Evolutionary conservation across 2,329 filamentous ascomycete genomes (phyloP), one percentile per base, ranked within the genome.

Genomic region (Curvularia verruculosa): DNA sequence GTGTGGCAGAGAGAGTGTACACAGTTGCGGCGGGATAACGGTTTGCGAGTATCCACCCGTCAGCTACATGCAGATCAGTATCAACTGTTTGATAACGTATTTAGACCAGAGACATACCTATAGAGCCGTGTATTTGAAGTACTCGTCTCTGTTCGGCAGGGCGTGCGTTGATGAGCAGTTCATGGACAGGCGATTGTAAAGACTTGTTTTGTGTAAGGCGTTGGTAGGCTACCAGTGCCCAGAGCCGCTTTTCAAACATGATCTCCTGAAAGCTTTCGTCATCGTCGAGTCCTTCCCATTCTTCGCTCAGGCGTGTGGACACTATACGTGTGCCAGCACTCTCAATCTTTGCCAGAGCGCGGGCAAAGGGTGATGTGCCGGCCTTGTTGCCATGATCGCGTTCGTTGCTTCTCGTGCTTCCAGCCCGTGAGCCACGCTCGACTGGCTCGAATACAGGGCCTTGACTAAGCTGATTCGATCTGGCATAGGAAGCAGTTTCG

Each of bases 161-260:
- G 10, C 64, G 65, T 47, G 65, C 66, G 19, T 48, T 56, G 44
- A 52, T 62, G 9, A 70, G 60, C 31, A 68, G 3, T 15, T 70
- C 68, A 41, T 70, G 68, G 21, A 66, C 62, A 12, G 68, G 68
- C 12, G 65, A 68, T 36, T 69, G 68, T 2, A 70, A 49, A 3
- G 67, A 66, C 45, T 70, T 70, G 41, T 69, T 65, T 40, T 70
- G 66, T 8, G 68, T 70, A 26, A 70, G 51, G 34, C 68, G 66
- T 40, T 67, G 67, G 39, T 69, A 70, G 1, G 67, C 68, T 10
- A 64, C 66, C 29, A 70, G 29, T 21, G 67, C 66, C 68, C 68
- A 70, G 3, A 70, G 61, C n/a, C 68, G 59, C 45, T 70, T 68
- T 48, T 70, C 68, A 26, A 70, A 70, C 36, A 67, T 31, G 44